Evolutionary conservation across 2,329 filamentous ascomycete genomes (phyloP), one percentile per base, ranked within the genome.

Genomic region (Ascochyta pisi): DNA sequence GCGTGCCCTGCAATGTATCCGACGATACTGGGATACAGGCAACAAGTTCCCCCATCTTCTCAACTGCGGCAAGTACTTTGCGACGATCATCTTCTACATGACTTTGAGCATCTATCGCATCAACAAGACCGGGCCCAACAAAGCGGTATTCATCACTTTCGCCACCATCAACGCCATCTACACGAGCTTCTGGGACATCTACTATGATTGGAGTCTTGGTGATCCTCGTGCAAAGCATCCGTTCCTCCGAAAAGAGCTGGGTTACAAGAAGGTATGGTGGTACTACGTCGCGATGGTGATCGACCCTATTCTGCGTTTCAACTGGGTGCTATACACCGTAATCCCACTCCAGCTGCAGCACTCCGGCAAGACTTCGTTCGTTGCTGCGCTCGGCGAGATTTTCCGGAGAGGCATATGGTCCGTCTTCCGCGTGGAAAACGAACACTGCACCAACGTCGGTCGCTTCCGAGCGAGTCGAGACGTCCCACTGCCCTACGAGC

Each of bases 141-240:
- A 81, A 56, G 89, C 86, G 0, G 73, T 92, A 1, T 98, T 96
- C 73, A 89, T 96, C 58, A 83, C 86, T 0, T 92, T 93, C 66
- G 91, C 92, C 0, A 81, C 83, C n/a, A 76, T 96, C 62, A 99
- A 97, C 73, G 84, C 88, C 40, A 76, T 96, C 26, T 98, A 97
- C 75, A 88, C 85, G 65, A 92, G 87, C 9, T 84, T 96, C 38
- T 99, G 95, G 95, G 95, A 99, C 72, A 79, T 99, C 1, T 87
- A 92, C 62, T 97, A 98, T 90, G 95, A 99, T 75, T 98, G 95
- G 83, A 95, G 90, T 70, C 82, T 97, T n/a, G 83, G 94, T 3
- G 92, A 97, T 66, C 83, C 89, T 0, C 86, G 88, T 51, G 85
- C 90, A 0, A 84, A 85, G 10, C 81, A 90, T 62, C 83, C 79